These are phyloP conservation scores for Canariomyces notabilis DNA, from an alignment of 2,329 filamentous ascomycete species.

Conservation along the genomic window DNA sequence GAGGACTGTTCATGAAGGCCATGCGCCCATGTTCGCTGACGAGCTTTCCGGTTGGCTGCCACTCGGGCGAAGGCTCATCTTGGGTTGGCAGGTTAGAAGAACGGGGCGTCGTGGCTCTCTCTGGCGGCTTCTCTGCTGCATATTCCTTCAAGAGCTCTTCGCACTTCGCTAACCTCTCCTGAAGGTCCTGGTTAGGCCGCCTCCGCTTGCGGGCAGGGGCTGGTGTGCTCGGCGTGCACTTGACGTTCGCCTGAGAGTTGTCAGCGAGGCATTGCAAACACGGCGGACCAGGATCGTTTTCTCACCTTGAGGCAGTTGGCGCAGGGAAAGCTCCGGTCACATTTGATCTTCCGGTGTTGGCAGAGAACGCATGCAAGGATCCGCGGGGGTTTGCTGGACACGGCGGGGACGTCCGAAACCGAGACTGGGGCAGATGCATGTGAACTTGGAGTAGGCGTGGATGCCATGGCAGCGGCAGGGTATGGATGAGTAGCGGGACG, in stretches of 20 bases:
- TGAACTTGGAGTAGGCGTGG: conserved; percentile 10
- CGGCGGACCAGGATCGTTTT: neutral
- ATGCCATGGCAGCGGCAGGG: conserved; percentile 9
- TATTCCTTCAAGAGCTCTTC: conserved; percentile 56
- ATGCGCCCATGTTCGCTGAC: conserved; percentile 50
- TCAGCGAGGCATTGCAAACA: conserved; percentile 4
- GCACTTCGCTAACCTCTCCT: conserved; percentile 54
- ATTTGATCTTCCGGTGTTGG: conserved; percentile 59
- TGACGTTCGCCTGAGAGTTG: conserved; percentile 47
- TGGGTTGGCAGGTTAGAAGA: conserved; percentile 23
- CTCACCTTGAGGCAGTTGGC: conserved; percentile 56
- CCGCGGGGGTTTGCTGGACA: conserved; percentile 36
- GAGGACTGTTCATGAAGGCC: conserved; percentile 53
- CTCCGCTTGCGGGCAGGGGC: conserved; percentile 55
- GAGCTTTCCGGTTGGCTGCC: conserved; percentile 48
- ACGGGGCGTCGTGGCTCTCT: conserved; percentile 7
- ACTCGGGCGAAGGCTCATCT: conserved; percentile 33
- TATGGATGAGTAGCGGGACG: too few species aligned
- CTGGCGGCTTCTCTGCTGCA: conserved; percentile 32
- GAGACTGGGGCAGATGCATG: conserved; percentile 1
- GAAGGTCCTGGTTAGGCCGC: conserved; percentile 56
- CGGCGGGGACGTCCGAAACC: neutral
- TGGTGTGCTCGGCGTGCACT: conserved; percentile 55
- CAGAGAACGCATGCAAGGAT: conserved; percentile 53
- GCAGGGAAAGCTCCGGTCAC: conserved; percentile 54